phyloP scores from a whole-genome alignment of 192 early-diverging fungal species.

The Coemansia sp. region DNA sequence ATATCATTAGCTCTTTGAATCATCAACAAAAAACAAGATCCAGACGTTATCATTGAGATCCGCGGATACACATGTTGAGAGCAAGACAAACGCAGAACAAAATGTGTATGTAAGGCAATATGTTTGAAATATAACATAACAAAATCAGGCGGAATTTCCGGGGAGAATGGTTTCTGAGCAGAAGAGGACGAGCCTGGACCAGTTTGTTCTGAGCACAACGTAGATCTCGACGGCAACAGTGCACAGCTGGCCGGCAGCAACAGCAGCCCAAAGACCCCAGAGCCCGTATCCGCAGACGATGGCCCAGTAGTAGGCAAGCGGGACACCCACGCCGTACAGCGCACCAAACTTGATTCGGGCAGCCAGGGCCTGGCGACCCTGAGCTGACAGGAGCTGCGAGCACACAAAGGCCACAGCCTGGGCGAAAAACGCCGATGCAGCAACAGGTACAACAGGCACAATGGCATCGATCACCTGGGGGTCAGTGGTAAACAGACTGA shows the following conservation, averaged over 20 bases:
- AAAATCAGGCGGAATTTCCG: background rate
- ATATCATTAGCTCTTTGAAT: too few relatives aligned
- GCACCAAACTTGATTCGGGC: conserved; percentile 54
- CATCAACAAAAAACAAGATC: too few relatives aligned
- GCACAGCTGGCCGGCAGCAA: conserved; percentile 45
- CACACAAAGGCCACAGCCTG: conserved; percentile 60
- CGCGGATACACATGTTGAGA: too few relatives aligned
- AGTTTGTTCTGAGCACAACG: conserved; percentile 37
- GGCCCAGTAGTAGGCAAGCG: conserved; percentile 56
- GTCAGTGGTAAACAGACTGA: conserved; percentile 57
- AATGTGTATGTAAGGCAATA: too few relatives aligned
- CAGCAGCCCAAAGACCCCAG: conserved; percentile 66
- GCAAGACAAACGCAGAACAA: background rate
- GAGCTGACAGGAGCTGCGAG: conserved; percentile 59
- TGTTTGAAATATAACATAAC: background rate
- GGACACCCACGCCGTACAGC: conserved; percentile 57
- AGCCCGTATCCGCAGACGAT: conserved; percentile 57
- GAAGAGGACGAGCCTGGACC: conserved; percentile 22
- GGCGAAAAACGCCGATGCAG: conserved; percentile 18
- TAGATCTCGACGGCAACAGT: conserved; percentile 23
- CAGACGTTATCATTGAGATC: too few relatives aligned
- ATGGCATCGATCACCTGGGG: conserved; percentile 11
- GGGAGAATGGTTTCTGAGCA: conserved; percentile 22
- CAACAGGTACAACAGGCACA: conserved; percentile 22
- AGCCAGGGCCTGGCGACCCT: conserved; percentile 56